Conservation (phyloP, 2,329 filamentous ascomycete species). For the Ascochyta pisi region DNA sequence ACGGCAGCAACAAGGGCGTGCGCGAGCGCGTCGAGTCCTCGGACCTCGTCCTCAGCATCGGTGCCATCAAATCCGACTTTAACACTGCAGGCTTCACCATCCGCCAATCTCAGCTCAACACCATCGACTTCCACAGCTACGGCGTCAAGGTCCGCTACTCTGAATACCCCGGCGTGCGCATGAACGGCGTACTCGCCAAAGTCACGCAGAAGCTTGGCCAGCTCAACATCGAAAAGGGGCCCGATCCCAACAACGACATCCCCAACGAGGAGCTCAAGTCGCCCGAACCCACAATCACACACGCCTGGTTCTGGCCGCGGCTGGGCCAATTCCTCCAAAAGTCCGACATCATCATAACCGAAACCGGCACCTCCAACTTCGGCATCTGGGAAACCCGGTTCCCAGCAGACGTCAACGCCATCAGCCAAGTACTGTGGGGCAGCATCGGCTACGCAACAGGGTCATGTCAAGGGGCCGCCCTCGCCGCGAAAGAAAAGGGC, state of each 20-base stretch:
- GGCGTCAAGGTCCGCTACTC: slow-evolving; percentile 77
- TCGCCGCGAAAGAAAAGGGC: slow-evolving; percentile 72
- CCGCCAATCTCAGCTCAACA: slow-evolving; percentile 75
- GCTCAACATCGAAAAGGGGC: slow-evolving; percentile 62
- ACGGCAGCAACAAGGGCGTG: slow-evolving; percentile 71
- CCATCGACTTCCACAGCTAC: slow-evolving; percentile 81
- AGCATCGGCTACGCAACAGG: slow-evolving; percentile 71
- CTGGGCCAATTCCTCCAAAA: slow-evolving; percentile 74
- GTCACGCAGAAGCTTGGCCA: slow-evolving; percentile 65
- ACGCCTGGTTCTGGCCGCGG: slow-evolving; percentile 79
- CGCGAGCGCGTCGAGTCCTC: slow-evolving; percentile 70
- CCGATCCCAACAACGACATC: slow-evolving; percentile 62
- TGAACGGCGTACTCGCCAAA: slow-evolving; percentile 79
- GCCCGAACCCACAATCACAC: slow-evolving; percentile 62
- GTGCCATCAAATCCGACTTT: slow-evolving; percentile 76
- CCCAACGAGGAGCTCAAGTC: slow-evolving; percentile 45
- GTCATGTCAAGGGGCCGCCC: slow-evolving; percentile 70
- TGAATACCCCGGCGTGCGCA: slow-evolving; percentile 77
- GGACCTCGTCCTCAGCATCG: slow-evolving; percentile 74
- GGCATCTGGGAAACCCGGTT: slow-evolving; percentile 87
- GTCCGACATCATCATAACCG: slow-evolving; percentile 81
- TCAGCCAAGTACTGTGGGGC: slow-evolving; percentile 79
- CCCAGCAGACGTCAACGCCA: slow-evolving; percentile 75
- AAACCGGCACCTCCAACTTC: slow-evolving; percentile 88
- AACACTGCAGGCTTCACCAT: slow-evolving; percentile 86